These are phyloP conservation scores for Colletotrichum chrysophilum DNA, from an alignment of 2,329 filamentous ascomycete genomes.

Conservation along the genomic window DNA sequence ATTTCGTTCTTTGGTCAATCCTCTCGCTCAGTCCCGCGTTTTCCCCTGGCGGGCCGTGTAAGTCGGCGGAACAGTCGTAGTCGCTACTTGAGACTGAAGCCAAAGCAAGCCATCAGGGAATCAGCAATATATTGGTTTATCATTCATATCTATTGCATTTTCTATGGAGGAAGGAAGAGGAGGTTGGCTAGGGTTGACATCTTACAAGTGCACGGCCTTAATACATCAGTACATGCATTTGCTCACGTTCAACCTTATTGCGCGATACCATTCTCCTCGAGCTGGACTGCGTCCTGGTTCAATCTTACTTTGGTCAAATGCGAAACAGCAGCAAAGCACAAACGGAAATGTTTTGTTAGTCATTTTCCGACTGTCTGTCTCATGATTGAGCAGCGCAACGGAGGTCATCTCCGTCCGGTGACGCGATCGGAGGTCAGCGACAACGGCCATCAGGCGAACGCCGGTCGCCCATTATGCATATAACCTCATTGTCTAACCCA, in stretches of 20 bases:
- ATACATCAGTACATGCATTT: rapidly evolving
- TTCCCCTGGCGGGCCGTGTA: not conserved
- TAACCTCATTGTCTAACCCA: not conserved
- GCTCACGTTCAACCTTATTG: not conserved
- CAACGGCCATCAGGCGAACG: not conserved
- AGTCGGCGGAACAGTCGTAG: not conserved
- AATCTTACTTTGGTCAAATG: not conserved
- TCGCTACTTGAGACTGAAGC: not conserved
- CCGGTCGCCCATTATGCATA: not conserved
- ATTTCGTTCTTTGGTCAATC: not conserved
- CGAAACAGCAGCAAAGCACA: not conserved
- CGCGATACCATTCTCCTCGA: not conserved
- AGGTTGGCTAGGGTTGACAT: rapidly evolving
- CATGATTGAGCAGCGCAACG: not conserved
- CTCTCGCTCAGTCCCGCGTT: not conserved
- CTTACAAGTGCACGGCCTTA: rapidly evolving
- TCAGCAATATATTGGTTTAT: rapidly evolving
- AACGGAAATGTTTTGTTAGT: not conserved
- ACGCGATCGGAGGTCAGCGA: not conserved
- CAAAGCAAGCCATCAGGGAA: not conserved
- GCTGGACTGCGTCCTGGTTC: not conserved
- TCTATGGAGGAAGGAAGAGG: not conserved
- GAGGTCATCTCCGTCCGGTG: not conserved
- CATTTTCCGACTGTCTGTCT: rapidly evolving
- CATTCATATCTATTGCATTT: not conserved